Percentiles rank a stretch among this genome's conserved stretches.
phyloP scores from a whole-genome alignment of 495 filamentous ascomycete species.

The Hyaloscypha variabilis region DNA sequence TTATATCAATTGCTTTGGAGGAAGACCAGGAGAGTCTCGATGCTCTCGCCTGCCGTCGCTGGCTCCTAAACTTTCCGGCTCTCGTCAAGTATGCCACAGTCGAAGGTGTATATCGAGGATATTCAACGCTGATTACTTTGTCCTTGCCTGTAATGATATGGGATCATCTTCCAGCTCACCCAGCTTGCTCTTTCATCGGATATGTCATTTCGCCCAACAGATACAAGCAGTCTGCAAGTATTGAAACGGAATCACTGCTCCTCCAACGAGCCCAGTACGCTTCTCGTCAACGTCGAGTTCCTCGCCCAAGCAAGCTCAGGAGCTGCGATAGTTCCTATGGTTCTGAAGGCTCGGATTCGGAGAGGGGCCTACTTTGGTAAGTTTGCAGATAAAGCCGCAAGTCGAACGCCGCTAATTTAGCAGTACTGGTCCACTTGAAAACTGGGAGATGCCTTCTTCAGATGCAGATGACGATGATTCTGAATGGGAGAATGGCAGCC shows the following conservation, averaged over 20 bases:
- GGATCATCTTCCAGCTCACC: constrained; percentile 2
- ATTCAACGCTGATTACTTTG: constrained; percentile 50
- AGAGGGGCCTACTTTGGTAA: background rate
- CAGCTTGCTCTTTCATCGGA: background rate
- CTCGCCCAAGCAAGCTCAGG: background rate
- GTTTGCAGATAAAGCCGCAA: background rate
- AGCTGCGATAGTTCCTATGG: background rate
- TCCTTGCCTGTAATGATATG: constrained; percentile 36
- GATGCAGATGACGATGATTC: background rate
- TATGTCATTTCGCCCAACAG: background rate
- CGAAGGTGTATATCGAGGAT: constrained; percentile 54
- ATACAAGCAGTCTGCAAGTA: background rate
- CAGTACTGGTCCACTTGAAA: background rate
- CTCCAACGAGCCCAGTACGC: background rate
- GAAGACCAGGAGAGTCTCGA: constrained; percentile 47
- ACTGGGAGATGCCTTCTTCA: background rate
- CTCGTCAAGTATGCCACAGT: constrained; percentile 53
- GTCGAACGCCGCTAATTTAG: background rate
- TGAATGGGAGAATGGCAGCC: background rate
- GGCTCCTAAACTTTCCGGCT: constrained; percentile 50
- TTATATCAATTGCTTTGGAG: constrained; percentile 56
- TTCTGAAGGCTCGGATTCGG: background rate
- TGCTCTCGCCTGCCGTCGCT: constrained; percentile 50
- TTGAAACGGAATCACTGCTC: background rate
- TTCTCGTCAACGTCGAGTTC: background rate